phyloP scores from a whole-genome alignment of 2,329 filamentous ascomycete species.

The Arthroderma sp. region DNA sequence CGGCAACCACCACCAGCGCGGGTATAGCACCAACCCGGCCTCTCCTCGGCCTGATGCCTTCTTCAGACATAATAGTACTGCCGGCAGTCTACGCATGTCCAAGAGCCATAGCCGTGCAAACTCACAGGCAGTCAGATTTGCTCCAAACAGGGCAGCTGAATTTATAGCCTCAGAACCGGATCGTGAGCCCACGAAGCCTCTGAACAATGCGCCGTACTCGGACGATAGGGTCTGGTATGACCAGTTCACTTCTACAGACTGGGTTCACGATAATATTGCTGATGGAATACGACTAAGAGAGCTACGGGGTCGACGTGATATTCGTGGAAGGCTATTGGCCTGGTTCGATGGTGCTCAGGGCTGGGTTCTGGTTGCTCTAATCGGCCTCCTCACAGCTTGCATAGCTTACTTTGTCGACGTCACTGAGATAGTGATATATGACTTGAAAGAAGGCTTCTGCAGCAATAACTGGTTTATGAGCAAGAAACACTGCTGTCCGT shows the following conservation, averaged over 20 bases:
- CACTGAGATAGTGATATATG: conserved; percentile 72
- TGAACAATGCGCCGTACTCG: conserved; percentile 51
- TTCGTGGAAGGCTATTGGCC: conserved; percentile 64
- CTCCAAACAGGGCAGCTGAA: conserved; percentile 55
- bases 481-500: conserved; percentile 54
- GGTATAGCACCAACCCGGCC: conserved; percentile 28
- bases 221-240: conserved; percentile 97
- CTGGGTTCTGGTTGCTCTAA: conserved; percentile 85
- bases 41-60: conserved; percentile 23
- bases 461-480: conserved; percentile 57
- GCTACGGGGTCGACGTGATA: conserved; percentile 67
- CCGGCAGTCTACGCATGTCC: conserved; percentile 29
- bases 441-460: conserved; percentile 86
- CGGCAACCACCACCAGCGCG: conserved; percentile 17
- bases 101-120: conserved; percentile 39
- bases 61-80: conserved; percentile 25
- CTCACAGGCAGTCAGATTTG: conserved; percentile 43
- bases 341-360: conserved; percentile 81
- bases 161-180: conserved; percentile 46
- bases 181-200: conserved; percentile 39
- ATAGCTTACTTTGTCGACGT: conserved; percentile 85
- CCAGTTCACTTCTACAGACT: conserved; percentile 94
- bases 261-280: conserved; percentile 94
- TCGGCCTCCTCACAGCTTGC: conserved; percentile 71
- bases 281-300: conserved; percentile 82